Evolutionary conservation across 345 rosid genomes (phyloP).

Genomic region (Linum usitatissimum): DNA sequence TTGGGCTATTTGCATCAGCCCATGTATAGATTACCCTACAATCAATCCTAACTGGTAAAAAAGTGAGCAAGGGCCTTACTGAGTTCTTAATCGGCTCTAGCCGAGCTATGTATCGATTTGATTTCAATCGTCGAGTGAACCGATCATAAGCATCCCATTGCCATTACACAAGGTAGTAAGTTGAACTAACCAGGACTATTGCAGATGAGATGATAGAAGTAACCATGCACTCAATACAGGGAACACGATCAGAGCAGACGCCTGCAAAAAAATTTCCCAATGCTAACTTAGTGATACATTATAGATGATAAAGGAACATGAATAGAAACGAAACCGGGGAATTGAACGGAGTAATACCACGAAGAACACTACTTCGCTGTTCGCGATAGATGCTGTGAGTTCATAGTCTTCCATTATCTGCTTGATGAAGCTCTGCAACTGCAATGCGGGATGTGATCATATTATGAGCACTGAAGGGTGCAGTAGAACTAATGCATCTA

Average conservation of each 20-base stretch:
- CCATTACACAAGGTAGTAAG: not conserved
- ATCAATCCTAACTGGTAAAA: too few relatives aligned
- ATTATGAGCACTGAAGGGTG: not conserved
- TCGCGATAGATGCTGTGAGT: slow-evolving; percentile 48
- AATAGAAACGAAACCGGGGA: not conserved
- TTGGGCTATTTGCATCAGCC: too few relatives aligned
- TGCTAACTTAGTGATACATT: not conserved
- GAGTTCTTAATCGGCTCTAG: too few relatives aligned
- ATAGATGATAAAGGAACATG: not conserved
- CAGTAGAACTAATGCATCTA: not conserved
- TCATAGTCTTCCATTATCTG: slow-evolving; percentile 49
- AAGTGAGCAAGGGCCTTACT: too few relatives aligned
- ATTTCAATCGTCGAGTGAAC: too few relatives aligned
- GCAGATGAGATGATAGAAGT: slow-evolving; percentile 29
- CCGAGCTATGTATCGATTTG: too few relatives aligned
- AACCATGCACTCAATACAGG: slow-evolving; percentile 59
- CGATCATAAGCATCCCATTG: too few relatives aligned
- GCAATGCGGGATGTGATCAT: slow-evolving; percentile 5
- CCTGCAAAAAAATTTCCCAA: slow-evolving; percentile 33
- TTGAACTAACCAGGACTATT: slow-evolving; percentile 3
- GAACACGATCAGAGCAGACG: slow-evolving; percentile 57
- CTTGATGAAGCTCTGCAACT: slow-evolving; percentile 66
- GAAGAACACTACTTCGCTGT: slow-evolving; percentile 55
- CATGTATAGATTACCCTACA: too few relatives aligned
- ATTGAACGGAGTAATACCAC: slow-evolving; percentile 32